Evolutionary conservation across 1,139 yeast genomes (phyloP), one percentile per base, ranked within the genome.

Genomic region (Barnettozyma hawaiiensis): DNA sequence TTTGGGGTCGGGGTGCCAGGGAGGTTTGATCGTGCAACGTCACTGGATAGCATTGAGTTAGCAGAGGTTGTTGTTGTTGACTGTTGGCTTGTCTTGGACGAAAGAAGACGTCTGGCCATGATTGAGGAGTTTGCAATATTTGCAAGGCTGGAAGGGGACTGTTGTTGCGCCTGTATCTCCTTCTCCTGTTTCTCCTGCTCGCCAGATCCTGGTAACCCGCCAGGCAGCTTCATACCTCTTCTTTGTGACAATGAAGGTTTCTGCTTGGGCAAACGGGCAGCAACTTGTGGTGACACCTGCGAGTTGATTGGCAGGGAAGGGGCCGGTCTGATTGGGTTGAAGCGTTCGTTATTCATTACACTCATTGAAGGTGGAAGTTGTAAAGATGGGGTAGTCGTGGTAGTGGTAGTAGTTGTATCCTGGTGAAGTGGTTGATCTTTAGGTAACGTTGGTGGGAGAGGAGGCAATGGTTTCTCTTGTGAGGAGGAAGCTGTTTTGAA

Each of bases 231-330:
- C 58, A 57, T 50, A 19, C 61, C 83, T 56, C 84, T 63, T 60
- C 84, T 68, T 60, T 76, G 80, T 2, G 83, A 75, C 31, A 78
- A 62, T 1, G 83, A 72, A 2, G 75, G 71, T 50, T 71, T 75
- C 42, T 52, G 52, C 35, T 49, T 53, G 18, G 59, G 60, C 22
- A 55, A 36, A 38, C 63, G 54, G 7, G 62, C 60, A 18, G 55
- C 53, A 9, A 56, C 50, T 36, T 54, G 58, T 11, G 61, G 59
- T 29, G 53, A 48, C 20, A 51, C 54, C 37, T 48, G 58, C 3
- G 52, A 43, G 35, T 51, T 50, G 5, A 45, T 31, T 8, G 48
- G 48, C n/a, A 48, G 38, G 4, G 53, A 28, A 27, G 52, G 52
- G n/a, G 55, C 52, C 4, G 52, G 52, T 31, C 54, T 47, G 5